Conservation (phyloP, 306 rosid species). For the Ormosia emarginata region DNA sequence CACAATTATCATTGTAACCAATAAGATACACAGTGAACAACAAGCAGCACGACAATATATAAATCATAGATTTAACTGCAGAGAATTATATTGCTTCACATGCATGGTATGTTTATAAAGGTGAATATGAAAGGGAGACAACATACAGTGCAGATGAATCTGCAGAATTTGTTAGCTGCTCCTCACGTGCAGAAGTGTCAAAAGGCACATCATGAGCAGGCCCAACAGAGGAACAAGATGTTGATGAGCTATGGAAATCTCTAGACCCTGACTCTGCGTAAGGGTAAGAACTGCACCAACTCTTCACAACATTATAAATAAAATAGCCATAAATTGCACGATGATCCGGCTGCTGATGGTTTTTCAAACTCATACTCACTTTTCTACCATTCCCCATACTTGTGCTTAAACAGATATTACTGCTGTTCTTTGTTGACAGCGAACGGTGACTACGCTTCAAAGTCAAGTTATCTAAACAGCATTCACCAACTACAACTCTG, state of each 20-base stretch:
- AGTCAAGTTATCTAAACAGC: slow-evolving; percentile 22
- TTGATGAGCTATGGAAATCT: slow-evolving; percentile 54
- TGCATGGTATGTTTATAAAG: not conserved
- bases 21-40: not conserved
- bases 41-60: not conserved
- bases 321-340: slow-evolving; percentile 63
- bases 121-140: not conserved
- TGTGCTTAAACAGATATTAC: slow-evolving; percentile 20
- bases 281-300: slow-evolving; percentile 36
- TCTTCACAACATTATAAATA: slow-evolving; percentile 51
- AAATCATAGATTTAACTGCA: not conserved
- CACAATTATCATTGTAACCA: not conserved
- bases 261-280: slow-evolving; percentile 43
- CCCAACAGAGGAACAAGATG: slow-evolving; percentile 53
- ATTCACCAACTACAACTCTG: slow-evolving; percentile 44
- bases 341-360: slow-evolving; percentile 48
- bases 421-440: slow-evolving; percentile 20
- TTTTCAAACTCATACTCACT: slow-evolving; percentile 69
- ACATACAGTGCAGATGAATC: slow-evolving; percentile 78
- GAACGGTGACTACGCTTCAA: slow-evolving; percentile 29
- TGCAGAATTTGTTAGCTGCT: slow-evolving; percentile 46
- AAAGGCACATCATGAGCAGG: slow-evolving; percentile 71
- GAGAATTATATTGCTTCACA: not conserved
- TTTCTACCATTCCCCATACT: slow-evolving; percentile 39
- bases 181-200: slow-evolving; percentile 69